Conservation (phyloP, 495 filamentous ascomycete species). For the Terfezia claveryi region DNA sequence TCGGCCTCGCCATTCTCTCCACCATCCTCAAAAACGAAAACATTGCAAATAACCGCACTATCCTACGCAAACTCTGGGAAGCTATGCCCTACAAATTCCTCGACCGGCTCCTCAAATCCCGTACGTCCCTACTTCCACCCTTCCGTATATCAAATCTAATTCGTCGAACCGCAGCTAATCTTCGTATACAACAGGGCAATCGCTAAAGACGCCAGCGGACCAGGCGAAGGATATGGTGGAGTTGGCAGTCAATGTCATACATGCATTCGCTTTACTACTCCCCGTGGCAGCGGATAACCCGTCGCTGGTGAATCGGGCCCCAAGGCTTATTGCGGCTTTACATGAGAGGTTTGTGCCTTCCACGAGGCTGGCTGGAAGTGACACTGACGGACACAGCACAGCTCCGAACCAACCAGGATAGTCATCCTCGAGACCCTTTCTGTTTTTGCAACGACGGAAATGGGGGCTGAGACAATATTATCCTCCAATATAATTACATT, state of each 20-base stretch:
- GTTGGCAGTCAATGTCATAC: constrained; percentile 35
- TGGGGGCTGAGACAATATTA: constrained; percentile 27
- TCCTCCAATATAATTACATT: constrained; percentile 27
- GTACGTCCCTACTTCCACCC: background rate
- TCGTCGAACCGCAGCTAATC: background rate
- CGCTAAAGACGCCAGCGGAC: constrained; percentile 18
- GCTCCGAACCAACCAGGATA: constrained; percentile 26
- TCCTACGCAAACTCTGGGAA: constrained; percentile 27
- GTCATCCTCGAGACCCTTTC: constrained; percentile 33
- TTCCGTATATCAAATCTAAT: too few relatives aligned
- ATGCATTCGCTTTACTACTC: constrained; percentile 34
- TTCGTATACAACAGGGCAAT: constrained; percentile 13
- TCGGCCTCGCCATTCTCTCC: constrained; percentile 41
- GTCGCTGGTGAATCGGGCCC: constrained; percentile 28
- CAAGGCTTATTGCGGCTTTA: constrained; percentile 27
- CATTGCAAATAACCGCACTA: constrained; percentile 23
- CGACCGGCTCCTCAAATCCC: constrained; percentile 34
- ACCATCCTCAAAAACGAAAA: constrained; percentile 34
- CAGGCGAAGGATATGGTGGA: constrained; percentile 36
- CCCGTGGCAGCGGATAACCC: constrained; percentile 24
- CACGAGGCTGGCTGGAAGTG: too few relatives aligned
- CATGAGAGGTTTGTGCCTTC: constrained; percentile 22
- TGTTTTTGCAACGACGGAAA: constrained; percentile 19
- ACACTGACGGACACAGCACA: too few relatives aligned
- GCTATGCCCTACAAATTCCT: constrained; percentile 35